phyloP scores from a whole-genome alignment of 805 yeast genomes.

The Grigorovia transvaalensis region DNA sequence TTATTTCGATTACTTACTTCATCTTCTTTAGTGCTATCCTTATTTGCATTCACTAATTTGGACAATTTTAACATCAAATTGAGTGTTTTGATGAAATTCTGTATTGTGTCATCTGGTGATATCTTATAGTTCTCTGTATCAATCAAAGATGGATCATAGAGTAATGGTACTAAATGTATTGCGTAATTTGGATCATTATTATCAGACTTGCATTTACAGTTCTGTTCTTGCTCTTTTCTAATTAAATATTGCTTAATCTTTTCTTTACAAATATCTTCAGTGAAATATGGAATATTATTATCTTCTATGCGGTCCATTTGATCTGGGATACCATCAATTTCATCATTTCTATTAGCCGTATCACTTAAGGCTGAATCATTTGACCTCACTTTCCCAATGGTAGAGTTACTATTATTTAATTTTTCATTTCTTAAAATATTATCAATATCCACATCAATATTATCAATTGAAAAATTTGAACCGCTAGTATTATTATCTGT shows the following conservation, averaged over 20 bases:
- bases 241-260: background rate
- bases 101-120: conserved; percentile 7
- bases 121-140: background rate
- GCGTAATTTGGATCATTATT: background rate
- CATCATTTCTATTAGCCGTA: background rate
- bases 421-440: conserved; percentile 3
- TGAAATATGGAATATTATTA: background rate
- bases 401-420: conserved; percentile 1
- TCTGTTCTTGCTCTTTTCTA: background rate
- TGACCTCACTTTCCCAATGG: background rate
- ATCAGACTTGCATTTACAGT: background rate
- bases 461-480: background rate
- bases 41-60: background rate
- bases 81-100: conserved; percentile 13
- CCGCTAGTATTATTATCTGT: background rate
- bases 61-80: conserved; percentile 9
- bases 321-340: background rate
- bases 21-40: conserved; percentile 1
- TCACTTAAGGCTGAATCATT: background rate
- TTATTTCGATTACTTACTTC: background rate
- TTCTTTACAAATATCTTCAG: conserved; percentile 3
- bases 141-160: conserved; percentile 2
- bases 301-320: background rate
- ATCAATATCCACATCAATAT: conserved; percentile 2
- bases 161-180: background rate